phyloP scores from a whole-genome alignment of 1,284 basidiomycete species.

The Malassezia pachydermatis region DNA sequence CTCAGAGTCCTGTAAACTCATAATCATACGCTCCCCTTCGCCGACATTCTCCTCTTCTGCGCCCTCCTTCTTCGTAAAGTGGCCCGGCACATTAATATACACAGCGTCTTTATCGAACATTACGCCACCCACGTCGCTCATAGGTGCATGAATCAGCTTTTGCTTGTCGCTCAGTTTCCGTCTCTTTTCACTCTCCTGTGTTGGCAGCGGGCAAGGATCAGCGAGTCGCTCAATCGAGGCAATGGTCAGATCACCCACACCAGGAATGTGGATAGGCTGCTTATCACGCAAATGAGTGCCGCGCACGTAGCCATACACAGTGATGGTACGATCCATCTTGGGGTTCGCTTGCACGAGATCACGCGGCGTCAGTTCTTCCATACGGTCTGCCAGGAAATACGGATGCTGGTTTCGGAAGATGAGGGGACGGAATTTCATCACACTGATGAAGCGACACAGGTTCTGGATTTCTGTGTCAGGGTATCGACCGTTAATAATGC shows the following conservation, averaged over 20 bases:
- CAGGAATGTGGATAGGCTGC: conserved; percentile 83
- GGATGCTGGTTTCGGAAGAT: conserved; percentile 91
- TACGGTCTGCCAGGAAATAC: conserved; percentile 86
- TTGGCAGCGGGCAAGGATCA: conserved; percentile 91
- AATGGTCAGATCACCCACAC: conserved; percentile 72
- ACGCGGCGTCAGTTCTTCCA: conserved; percentile 86
- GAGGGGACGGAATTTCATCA: conserved; percentile 97
- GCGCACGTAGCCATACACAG: conserved; percentile 86
- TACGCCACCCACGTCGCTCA: conserved; percentile 95
- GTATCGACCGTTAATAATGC: conserved; percentile 94
- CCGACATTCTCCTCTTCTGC: conserved; percentile 52
- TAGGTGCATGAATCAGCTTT: conserved; percentile 89
- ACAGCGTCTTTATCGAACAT: conserved; percentile 98
- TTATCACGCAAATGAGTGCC: conserved; percentile 53
- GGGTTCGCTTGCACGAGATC: conserved; percentile 72
- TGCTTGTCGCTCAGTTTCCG: conserved; percentile 89
- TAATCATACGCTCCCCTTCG: conserved; percentile 94
- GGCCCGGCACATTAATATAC: conserved; percentile 93
- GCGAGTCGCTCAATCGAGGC: conserved; percentile 64
- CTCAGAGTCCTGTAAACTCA: conserved; percentile 79
- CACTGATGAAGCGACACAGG: conserved; percentile 78
- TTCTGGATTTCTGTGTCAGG: conserved; percentile 95
- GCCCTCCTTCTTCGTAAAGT: conserved; percentile 57
- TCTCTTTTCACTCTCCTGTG: conserved; percentile 80
- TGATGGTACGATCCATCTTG: conserved; percentile 79